Percentiles rank a stretch among this genome's conserved stretches.
Conservation (phyloP, 2,329 filamentous ascomycete genomes). For the Pleomassaria siparia region DNA sequence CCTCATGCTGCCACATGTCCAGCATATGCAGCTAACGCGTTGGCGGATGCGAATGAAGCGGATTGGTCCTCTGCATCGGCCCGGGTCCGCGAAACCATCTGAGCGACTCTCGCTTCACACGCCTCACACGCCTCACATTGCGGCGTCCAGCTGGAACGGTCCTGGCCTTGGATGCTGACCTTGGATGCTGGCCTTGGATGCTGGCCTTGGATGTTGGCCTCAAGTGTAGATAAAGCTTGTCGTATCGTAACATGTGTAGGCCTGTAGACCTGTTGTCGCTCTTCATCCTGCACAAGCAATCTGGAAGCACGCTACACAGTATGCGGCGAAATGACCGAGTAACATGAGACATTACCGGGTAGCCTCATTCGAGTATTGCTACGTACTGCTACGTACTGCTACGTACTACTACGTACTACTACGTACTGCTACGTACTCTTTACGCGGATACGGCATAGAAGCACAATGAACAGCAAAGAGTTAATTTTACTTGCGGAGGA, state of each 20-base stretch:
- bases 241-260: no score
- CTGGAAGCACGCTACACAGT: constrained; percentile 7
- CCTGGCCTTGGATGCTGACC: constrained; percentile 14
- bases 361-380: neutral
- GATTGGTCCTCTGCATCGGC: constrained; percentile 35
- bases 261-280: no score
- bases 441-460: no score
- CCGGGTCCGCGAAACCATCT: constrained; percentile 30
- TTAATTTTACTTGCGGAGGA: neutral
- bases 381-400: no score
- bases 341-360: neutral
- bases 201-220: constrained; percentile 13
- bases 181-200: constrained; percentile 15
- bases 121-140: constrained; percentile 36
- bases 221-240: no score
- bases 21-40: constrained; percentile 41
- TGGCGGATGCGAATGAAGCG: constrained; percentile 29
- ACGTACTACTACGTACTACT: no score
- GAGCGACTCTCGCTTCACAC: constrained; percentile 29
- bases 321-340: constrained; percentile 5
- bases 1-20: constrained; percentile 45
- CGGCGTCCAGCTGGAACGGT: constrained; percentile 15
- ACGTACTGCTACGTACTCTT: no score
- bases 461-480: no score
- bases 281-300: constrained; percentile 25